phyloP scores from a whole-genome alignment of 176 grass and related monocot genomes.

The Pharus latifolius region DNA sequence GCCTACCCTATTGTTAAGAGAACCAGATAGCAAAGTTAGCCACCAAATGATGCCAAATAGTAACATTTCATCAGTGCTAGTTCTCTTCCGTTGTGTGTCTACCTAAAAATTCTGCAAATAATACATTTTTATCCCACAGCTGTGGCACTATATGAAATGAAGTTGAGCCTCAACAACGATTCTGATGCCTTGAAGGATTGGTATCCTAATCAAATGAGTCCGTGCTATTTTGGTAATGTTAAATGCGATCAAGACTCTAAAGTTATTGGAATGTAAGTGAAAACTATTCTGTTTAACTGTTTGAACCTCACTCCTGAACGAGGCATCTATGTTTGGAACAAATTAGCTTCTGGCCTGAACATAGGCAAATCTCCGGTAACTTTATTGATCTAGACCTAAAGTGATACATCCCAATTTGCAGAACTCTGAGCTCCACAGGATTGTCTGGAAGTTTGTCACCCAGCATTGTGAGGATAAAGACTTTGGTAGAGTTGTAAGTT shows the following conservation, averaged over 20 bases:
- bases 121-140: constrained; percentile 7
- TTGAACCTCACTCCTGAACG: neutral
- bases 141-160: constrained; percentile 45
- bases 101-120: neutral
- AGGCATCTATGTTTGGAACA: neutral
- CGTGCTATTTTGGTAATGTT: constrained; percentile 38
- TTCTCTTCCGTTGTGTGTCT: neutral
- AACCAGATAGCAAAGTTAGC: neutral
- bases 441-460: constrained; percentile 61
- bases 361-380: neutral
- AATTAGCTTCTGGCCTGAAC: neutral
- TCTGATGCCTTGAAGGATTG: constrained; percentile 31
- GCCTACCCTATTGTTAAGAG: neutral
- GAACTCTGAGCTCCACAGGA: constrained; percentile 46
- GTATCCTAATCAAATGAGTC: constrained; percentile 51
- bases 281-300: neutral
- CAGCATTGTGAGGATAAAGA: constrained; percentile 48
- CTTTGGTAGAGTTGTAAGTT: constrained; percentile 67
- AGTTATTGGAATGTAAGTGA: constrained; percentile 50
- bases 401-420: constrained; percentile 16
- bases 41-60: neutral
- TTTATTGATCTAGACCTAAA: neutral
- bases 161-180: constrained; percentile 27
- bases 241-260: constrained; percentile 17
- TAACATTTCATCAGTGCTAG: neutral